phyloP scores from a whole-genome alignment of 768 basidiomycete species.

The Collybiopsis confluens region DNA sequence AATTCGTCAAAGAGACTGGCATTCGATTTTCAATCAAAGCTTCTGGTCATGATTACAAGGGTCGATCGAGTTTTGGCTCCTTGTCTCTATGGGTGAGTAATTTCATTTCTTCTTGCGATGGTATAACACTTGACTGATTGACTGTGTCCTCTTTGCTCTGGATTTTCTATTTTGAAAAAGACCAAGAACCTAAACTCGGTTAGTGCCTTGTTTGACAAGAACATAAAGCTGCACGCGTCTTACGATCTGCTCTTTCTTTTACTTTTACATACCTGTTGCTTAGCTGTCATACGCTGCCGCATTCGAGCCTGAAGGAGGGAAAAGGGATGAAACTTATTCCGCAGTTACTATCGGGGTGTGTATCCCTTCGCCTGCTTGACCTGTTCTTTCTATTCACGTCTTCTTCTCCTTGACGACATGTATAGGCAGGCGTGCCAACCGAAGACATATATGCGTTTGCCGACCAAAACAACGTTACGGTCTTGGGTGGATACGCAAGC shows the following conservation, averaged over 20 bases:
- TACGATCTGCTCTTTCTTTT: background rate
- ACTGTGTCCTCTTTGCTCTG: background rate
- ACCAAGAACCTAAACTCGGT: constrained; percentile 8
- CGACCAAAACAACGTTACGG: constrained; percentile 29
- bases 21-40: constrained; percentile 23
- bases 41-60: constrained; percentile 26
- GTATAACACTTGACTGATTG: background rate
- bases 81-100: constrained; percentile 21
- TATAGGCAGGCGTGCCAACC: constrained; percentile 26
- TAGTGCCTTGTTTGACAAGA: background rate
- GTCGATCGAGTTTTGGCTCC: constrained; percentile 21
- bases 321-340: constrained; percentile 3
- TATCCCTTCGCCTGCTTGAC: no score
- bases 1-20: constrained; percentile 18
- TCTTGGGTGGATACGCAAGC: constrained; percentile 27
- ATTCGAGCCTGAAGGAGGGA: constrained; percentile 18
- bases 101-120: background rate
- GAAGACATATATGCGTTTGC: constrained; percentile 29
- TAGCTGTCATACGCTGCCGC: constrained; percentile 18
- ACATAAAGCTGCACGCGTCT: background rate
- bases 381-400: no score
- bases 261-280: background rate
- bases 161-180: background rate
- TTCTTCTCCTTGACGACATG: no score
- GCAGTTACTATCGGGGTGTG: constrained; percentile 26